phyloP scores from a whole-genome alignment of 1,139 yeast species.

The Kodamaea alishanica region DNA sequence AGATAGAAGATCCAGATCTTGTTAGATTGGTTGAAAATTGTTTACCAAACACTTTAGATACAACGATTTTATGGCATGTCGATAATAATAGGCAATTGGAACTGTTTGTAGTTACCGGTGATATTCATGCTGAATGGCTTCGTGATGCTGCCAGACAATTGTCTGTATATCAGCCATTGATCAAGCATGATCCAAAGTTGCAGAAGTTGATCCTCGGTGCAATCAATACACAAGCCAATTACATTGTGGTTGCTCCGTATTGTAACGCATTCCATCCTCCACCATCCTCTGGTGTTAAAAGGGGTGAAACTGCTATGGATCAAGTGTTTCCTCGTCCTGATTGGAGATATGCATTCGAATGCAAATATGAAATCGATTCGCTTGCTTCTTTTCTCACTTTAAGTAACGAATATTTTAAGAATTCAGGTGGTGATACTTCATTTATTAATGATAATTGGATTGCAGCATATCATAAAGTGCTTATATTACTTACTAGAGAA shows the following conservation, averaged over 20 bases:
- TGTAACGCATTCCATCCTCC: conserved; percentile 95
- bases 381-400: conserved; percentile 77
- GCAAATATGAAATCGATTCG: conserved; percentile 86
- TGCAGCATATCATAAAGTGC: conserved; percentile 50
- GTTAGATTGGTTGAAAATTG: conserved; percentile 77
- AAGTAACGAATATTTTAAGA: conserved; percentile 63
- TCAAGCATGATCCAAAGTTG: conserved; percentile 48
- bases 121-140: conserved; percentile 86
- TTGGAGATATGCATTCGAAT: conserved; percentile 74
- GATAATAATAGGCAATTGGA: conserved; percentile 8
- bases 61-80: conserved; percentile 75
- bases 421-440: conserved; percentile 47
- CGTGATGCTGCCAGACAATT: conserved; percentile 84
- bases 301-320: conserved; percentile 58
- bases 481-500: conserved; percentile 58
- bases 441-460: conserved; percentile 58
- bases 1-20: conserved; percentile 59
- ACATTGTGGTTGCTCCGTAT: conserved; percentile 61
- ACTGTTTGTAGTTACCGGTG: conserved; percentile 80
- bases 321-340: conserved; percentile 66
- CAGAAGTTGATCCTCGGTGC: conserved; percentile 66
- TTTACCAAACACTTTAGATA: conserved; percentile 84
- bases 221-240: conserved; percentile 71
- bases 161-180: conserved; percentile 66
- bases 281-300: conserved; percentile 49